A percentile compares a stretch with the other conserved stretches of the same genome.
phyloP scores from a whole-genome alignment of 108 stramenopile species.

The Nitzschia putrida region DNA sequence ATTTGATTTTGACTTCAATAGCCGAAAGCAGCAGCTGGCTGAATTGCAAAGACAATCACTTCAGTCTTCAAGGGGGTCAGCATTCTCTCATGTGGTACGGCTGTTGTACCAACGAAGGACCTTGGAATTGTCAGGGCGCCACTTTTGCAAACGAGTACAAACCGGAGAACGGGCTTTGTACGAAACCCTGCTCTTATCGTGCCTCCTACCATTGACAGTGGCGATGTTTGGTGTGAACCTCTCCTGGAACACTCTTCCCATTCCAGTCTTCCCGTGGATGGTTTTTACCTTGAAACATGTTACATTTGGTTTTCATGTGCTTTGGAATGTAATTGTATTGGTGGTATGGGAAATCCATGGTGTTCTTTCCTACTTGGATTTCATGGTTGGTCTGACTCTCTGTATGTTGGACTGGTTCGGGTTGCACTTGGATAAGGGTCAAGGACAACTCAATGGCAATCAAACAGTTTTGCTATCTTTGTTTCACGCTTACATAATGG shows the following conservation, averaged over 20 bases:
- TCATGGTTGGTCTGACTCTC: constrained; percentile 15
- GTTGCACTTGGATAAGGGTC: constrained; percentile 9
- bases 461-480: constrained; percentile 15
- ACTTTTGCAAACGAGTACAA: no score
- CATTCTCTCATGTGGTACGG: not conserved
- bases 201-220: constrained; percentile 35
- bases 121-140: constrained; percentile 3
- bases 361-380: constrained; percentile 36
- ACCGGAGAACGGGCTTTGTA: constrained; percentile 25
- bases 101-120: not conserved
- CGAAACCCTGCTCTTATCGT: constrained; percentile 29
- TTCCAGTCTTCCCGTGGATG: constrained; percentile 28
- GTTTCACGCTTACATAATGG: constrained; percentile 37
- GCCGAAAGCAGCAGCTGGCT: constrained; percentile 13
- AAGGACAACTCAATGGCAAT: constrained; percentile 2
- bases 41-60: not conserved
- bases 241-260: constrained; percentile 40
- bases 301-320: constrained; percentile 38
- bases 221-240: constrained; percentile 28
- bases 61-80: not conserved
- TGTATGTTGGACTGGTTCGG: constrained; percentile 39
- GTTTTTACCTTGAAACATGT: constrained; percentile 22
- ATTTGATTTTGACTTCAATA: constrained; percentile 18
- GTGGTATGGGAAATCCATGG: constrained; percentile 32
- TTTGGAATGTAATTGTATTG: constrained; percentile 24